Evolutionary conservation across 192 early-diverging fungal species (phyloP).

Genomic region (Geranomyces michiganensis): DNA sequence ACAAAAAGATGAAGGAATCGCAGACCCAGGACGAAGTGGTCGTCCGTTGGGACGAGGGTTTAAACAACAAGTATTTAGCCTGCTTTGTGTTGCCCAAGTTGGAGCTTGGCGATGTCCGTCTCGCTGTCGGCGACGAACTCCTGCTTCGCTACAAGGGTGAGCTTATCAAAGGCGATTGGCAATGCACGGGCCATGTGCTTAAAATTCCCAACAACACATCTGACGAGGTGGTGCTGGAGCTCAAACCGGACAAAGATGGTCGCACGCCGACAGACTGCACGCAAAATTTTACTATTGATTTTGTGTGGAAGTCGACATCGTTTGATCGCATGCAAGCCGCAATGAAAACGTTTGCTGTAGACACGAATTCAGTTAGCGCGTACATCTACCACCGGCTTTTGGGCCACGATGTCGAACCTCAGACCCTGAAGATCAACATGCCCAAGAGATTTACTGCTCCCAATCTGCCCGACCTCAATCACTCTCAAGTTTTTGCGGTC

Average conservation of each 20-base stretch:
- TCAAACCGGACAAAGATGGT: conserved; percentile 60
- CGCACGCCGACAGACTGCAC: conserved; percentile 75
- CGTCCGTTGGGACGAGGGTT: conserved; percentile 96
- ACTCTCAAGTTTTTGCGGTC: conserved; percentile 94
- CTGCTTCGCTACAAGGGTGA: conserved; percentile 85
- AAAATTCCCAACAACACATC: conserved; percentile 93
- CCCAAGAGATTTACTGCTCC: conserved; percentile 91
- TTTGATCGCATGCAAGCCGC: conserved; percentile 97
- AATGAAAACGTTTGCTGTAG: conserved; percentile 95
- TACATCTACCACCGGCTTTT: conserved; percentile 94
- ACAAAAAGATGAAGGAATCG: conserved; percentile 83
- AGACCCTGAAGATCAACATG: conserved; percentile 71
- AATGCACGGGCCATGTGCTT: conserved; percentile 87
- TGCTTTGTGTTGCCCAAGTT: conserved; percentile 93
- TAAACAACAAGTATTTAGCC: conserved; percentile 89
- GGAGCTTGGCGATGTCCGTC: conserved; percentile 84
- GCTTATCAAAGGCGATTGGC: conserved; percentile 76
- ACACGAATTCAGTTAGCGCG: conserved; percentile 90
- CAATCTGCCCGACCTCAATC: conserved; percentile 93
- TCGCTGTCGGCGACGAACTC: conserved; percentile 95
- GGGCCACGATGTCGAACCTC: conserved; percentile 93
- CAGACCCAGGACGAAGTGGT: conserved; percentile 94
- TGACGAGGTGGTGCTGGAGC: conserved; percentile 95
- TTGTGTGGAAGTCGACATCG: conserved; percentile 98
- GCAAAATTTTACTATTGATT: conserved; percentile 93